A percentile compares a stretch with the other conserved stretches of the same genome.
Evolutionary conservation across 768 basidiomycete species (phyloP).

Genomic region (Boletus eberwhitei): DNA sequence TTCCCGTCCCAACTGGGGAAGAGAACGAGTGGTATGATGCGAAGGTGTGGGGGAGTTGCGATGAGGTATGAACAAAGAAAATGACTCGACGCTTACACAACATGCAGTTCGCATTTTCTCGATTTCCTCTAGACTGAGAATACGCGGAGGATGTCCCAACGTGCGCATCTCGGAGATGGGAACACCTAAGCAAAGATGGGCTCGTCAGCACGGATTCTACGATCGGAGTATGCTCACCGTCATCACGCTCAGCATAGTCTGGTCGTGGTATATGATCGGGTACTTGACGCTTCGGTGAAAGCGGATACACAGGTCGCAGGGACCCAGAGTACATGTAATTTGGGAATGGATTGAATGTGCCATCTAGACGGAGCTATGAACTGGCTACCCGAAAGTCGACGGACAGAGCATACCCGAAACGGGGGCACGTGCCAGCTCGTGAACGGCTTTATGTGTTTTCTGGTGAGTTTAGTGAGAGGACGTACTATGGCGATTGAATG

Average conservation of each 20-base stretch:
- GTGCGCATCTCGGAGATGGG: conserved; percentile 58
- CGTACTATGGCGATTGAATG: too few relatives aligned
- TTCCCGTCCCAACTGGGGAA: conserved; percentile 74
- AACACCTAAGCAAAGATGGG: conserved; percentile 40
- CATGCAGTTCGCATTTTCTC: conserved; percentile 88
- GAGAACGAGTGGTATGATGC: not conserved
- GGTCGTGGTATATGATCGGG: conserved; percentile 84
- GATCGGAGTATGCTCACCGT: conserved; percentile 44
- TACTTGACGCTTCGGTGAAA: conserved; percentile 70
- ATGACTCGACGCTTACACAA: conserved; percentile 51
- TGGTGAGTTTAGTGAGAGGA: conserved; percentile 27
- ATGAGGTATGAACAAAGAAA: not conserved
- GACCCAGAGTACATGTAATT: conserved; percentile 76
- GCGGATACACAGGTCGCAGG: conserved; percentile 82
- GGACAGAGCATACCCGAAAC: conserved; percentile 8
- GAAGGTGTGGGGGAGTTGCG: not conserved
- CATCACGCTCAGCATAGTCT: conserved; percentile 69
- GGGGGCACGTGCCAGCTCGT: conserved; percentile 51
- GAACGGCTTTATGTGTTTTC: conserved; percentile 82
- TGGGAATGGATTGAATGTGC: conserved; percentile 77
- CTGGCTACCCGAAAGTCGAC: not conserved
- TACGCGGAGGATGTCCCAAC: conserved; percentile 58
- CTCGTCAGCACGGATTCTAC: not conserved
- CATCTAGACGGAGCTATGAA: conserved; percentile 44
- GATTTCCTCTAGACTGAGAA: conserved; percentile 71